Evolutionary conservation across 164 flowering plant species (phyloP).

Genomic region (Chimonanthus praecox): DNA sequence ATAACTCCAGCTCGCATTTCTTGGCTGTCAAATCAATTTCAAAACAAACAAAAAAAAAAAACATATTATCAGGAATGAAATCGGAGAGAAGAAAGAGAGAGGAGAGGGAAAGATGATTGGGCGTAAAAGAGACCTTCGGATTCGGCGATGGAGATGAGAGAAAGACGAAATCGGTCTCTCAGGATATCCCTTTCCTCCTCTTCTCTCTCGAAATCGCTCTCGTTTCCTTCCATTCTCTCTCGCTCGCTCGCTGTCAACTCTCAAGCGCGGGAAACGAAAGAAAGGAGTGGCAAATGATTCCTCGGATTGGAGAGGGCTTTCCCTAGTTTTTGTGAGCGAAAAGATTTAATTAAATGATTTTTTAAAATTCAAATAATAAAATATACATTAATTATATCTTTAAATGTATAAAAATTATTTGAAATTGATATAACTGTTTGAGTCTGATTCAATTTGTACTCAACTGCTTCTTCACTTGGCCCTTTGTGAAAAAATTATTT

Average conservation of each 20-base stretch:
- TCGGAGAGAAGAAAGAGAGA: background rate
- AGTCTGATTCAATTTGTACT: no score
- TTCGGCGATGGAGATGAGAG: conserved; percentile 63
- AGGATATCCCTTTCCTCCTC: conserved; percentile 44
- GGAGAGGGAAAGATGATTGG: background rate
- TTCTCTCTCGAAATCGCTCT: conserved; percentile 25
- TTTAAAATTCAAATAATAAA: no score
- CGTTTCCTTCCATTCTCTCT: conserved; percentile 2
- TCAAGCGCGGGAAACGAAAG: background rate
- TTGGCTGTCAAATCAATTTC: conserved; percentile 37
- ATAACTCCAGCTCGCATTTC: conserved; percentile 54
- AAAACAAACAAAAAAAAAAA: background rate
- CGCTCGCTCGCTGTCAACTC: background rate
- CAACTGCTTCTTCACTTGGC: no score
- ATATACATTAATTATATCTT: no score
- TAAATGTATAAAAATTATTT: no score
- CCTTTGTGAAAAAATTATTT: no score
- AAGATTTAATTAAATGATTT: no score
- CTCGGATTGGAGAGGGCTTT: no score
- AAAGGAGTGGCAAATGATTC: background rate
- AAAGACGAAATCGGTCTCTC: conserved; percentile 70
- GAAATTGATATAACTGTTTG: no score
- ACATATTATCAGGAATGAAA: background rate
- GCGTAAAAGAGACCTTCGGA: conserved; percentile 47
- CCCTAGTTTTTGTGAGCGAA: no score